Evolutionary conservation across 345 rosid genomes (phyloP).

Genomic region (Dovyalis caffra): DNA sequence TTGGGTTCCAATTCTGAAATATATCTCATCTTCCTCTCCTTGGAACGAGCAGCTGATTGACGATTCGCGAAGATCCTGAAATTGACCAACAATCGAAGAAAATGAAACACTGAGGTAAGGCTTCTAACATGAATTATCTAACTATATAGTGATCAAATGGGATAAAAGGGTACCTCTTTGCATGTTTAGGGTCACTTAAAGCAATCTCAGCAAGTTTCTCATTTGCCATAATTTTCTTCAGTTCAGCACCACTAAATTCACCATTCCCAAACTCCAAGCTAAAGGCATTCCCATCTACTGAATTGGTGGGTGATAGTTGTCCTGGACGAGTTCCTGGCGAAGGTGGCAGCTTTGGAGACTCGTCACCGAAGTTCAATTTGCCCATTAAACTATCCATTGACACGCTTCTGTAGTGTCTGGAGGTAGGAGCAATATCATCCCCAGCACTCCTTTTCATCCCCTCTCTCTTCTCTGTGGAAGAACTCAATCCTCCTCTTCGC

Average conservation of each 20-base stretch:
- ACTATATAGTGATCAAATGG: not conserved
- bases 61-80: conserved; percentile 87
- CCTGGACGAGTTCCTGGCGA: conserved; percentile 66
- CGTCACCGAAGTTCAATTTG: conserved; percentile 69
- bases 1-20: conserved; percentile 92
- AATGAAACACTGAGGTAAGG: not conserved
- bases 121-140: not conserved
- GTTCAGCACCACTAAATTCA: conserved; percentile 74
- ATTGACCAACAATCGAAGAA: conserved; percentile 8
- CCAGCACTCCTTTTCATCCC: conserved; percentile 78
- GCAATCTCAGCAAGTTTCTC: conserved; percentile 96
- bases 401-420: conserved; percentile 83
- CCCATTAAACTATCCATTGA: conserved; percentile 95
- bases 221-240: conserved; percentile 95
- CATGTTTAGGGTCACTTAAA: conserved; percentile 78
- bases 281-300: conserved; percentile 67
- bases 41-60: conserved; percentile 95
- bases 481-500: conserved; percentile 40
- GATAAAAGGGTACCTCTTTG: conserved; percentile 57
- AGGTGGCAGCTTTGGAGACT: conserved; percentile 74
- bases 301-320: conserved; percentile 65
- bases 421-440: conserved; percentile 66
- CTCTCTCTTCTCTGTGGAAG: conserved; percentile 57
- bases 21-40: conserved; percentile 92
- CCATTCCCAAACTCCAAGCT: conserved; percentile 90